Evolutionary conservation across 2,329 filamentous ascomycete genomes (phyloP).

Genomic region (Colletotrichum camelliae): DNA sequence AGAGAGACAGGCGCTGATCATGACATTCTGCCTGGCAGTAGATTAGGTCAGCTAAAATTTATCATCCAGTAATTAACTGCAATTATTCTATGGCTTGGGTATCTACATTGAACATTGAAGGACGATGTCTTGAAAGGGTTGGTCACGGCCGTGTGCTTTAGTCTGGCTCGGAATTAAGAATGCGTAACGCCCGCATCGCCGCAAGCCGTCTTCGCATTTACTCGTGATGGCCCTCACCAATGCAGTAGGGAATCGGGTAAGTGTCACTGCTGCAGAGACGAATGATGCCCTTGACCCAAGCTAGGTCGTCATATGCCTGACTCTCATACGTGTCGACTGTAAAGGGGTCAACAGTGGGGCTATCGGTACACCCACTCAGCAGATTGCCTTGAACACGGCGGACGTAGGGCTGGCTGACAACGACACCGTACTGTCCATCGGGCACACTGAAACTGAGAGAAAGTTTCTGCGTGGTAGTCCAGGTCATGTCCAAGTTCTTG

Average conservation of each 20-base stretch:
- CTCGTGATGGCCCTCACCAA: conserved; percentile 33
- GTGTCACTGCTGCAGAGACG: conserved; percentile 37
- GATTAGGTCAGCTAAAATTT: background rate
- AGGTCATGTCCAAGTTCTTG: conserved; percentile 24
- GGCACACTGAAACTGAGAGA: conserved; percentile 36
- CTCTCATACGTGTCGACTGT: conserved; percentile 36
- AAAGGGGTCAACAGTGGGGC: conserved; percentile 29
- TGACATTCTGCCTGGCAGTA: no score
- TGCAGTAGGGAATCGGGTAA: conserved; percentile 41
- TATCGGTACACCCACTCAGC: conserved; percentile 37
- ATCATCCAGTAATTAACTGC: background rate
- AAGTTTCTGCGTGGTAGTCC: conserved; percentile 34
- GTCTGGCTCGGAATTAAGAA: background rate
- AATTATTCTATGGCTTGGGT: background rate
- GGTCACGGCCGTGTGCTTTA: background rate
- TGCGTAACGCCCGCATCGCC: background rate
- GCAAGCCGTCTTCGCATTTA: background rate
- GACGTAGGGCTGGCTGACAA: conserved; percentile 42
- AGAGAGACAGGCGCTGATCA: no score
- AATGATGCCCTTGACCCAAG: conserved; percentile 45
- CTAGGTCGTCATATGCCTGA: conserved; percentile 34
- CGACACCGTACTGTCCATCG: conserved; percentile 38
- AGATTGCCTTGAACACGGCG: conserved; percentile 34
- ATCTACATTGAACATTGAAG: background rate
- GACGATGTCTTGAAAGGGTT: background rate